Conservation (phyloP, 768 basidiomycete genomes). For the Tricholomella constricta region DNA sequence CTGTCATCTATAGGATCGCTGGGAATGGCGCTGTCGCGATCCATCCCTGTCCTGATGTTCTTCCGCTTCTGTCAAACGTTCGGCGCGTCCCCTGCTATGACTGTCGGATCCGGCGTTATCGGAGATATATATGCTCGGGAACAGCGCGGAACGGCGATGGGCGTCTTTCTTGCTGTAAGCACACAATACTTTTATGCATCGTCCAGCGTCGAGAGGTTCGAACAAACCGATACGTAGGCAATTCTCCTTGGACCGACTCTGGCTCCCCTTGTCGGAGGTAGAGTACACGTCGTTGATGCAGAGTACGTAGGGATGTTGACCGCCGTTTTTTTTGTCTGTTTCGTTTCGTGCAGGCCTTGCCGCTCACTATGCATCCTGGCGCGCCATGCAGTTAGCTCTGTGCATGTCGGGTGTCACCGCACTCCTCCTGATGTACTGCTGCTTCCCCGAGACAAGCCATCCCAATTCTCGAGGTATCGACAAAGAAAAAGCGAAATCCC, state of each 20-base stretch:
- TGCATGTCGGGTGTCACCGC: conserved; percentile 39
- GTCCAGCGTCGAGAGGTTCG: not conserved
- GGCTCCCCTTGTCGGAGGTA: conserved; percentile 42
- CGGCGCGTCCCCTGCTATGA: conserved; percentile 49
- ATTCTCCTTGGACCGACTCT: conserved; percentile 10
- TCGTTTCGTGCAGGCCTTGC: conserved; percentile 40
- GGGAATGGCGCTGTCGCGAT: conserved; percentile 45
- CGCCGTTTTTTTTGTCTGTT: no score
- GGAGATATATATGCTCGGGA: conserved; percentile 36
- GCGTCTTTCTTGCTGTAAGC: conserved; percentile 44
- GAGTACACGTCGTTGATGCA: no score
- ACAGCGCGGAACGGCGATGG: conserved; percentile 51
- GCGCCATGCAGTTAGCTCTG: conserved; percentile 52
- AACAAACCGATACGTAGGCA: conserved; percentile 4
- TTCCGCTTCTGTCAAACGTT: conserved; percentile 60
- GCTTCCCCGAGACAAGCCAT: conserved; percentile 54
- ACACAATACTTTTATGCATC: no score
- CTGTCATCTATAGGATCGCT: conserved; percentile 50
- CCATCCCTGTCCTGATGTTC: conserved; percentile 43
- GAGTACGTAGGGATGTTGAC: no score
- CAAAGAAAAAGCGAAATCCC: conserved; percentile 18
- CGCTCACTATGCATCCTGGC: conserved; percentile 65
- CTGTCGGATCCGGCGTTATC: conserved; percentile 45
- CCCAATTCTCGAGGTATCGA: conserved; percentile 48
- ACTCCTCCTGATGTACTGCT: conserved; percentile 32